Percentiles rank a stretch among this genome's conserved stretches.
Evolutionary conservation across 2,329 filamentous ascomycete species (phyloP).

Genomic region (Chaetoscypha palmicola): DNA sequence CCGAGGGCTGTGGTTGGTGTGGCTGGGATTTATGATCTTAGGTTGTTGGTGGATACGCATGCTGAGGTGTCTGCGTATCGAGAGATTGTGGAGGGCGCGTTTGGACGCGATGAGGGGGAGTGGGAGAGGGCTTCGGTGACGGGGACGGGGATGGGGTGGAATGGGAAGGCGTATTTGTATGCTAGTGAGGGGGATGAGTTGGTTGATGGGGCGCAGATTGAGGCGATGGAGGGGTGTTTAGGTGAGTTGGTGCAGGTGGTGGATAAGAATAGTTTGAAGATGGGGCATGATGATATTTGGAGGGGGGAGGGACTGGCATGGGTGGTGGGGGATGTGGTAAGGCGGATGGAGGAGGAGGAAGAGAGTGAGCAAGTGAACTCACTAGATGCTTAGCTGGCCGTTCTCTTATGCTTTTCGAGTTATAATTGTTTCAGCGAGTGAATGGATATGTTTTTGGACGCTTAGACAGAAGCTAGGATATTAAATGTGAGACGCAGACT

Average conservation of each 20-base stretch:
- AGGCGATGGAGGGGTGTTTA: constrained; percentile 14
- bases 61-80: constrained; percentile 15
- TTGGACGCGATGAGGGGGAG: constrained; percentile 38
- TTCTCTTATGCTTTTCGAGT: too few species aligned
- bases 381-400: not conserved
- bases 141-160: constrained; percentile 9
- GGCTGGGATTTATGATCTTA: constrained; percentile 60
- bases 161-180: constrained; percentile 14
- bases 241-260: constrained; percentile 8
- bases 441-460: too few species aligned
- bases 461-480: too few species aligned
- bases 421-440: too few species aligned
- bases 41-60: constrained; percentile 15
- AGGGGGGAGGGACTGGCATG: constrained; percentile 44
- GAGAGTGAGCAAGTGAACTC: not conserved
- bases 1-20: constrained; percentile 52
- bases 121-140: constrained; percentile 39
- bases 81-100: constrained; percentile 31
- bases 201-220: constrained; percentile 23
- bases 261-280: constrained; percentile 30
- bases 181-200: constrained; percentile 39
- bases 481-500: too few species aligned
- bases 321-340: constrained; percentile 27
- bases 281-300: constrained; percentile 61
- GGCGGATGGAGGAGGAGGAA: not conserved